These are phyloP conservation scores for Fusarium citri DNA, from an alignment of 2,329 filamentous ascomycete species.

Conservation along the genomic window DNA sequence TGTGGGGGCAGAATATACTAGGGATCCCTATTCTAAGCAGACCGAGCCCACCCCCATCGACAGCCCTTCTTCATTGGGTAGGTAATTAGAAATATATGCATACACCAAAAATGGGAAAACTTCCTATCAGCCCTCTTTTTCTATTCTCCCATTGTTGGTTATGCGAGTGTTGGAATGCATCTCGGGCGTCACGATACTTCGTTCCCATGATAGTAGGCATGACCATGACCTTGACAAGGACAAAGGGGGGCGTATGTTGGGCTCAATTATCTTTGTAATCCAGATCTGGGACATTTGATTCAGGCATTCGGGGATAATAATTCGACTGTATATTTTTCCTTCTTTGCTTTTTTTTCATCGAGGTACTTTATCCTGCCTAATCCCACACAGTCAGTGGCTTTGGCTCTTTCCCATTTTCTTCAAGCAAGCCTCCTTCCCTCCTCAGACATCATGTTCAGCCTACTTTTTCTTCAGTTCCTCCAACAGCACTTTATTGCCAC, in stretches of 20 bases:
- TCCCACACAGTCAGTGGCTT: constrained; percentile 27
- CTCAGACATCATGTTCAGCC: constrained; percentile 32
- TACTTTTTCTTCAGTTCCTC: constrained; percentile 27
- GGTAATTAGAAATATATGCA: not conserved
- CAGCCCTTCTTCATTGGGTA: constrained; percentile 9
- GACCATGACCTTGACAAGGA: not conserved
- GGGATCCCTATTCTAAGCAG: constrained; percentile 34
- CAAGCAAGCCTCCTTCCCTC: constrained; percentile 22
- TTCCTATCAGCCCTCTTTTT: constrained; percentile 13
- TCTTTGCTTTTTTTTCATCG: not conserved
- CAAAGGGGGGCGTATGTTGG: constrained; percentile 13
- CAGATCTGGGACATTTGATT: constrained; percentile 45
- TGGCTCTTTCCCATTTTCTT: not conserved
- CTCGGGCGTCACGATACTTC: not conserved
- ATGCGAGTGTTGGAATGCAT: not conserved
- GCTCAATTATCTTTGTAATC: constrained; percentile 21
- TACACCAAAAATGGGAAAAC: not conserved
- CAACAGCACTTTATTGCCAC: constrained; percentile 34
- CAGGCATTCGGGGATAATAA: constrained; percentile 44
- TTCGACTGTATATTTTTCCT: not conserved
- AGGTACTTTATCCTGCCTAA: constrained; percentile 37
- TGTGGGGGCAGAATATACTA: constrained; percentile 33
- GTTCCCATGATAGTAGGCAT: not conserved
- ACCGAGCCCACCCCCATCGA: not conserved
- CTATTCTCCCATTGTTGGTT: not conserved